Evolutionary conservation across 2,329 filamentous ascomycete genomes (phyloP).

Genomic region (Ceratocystis diversiconidia): DNA sequence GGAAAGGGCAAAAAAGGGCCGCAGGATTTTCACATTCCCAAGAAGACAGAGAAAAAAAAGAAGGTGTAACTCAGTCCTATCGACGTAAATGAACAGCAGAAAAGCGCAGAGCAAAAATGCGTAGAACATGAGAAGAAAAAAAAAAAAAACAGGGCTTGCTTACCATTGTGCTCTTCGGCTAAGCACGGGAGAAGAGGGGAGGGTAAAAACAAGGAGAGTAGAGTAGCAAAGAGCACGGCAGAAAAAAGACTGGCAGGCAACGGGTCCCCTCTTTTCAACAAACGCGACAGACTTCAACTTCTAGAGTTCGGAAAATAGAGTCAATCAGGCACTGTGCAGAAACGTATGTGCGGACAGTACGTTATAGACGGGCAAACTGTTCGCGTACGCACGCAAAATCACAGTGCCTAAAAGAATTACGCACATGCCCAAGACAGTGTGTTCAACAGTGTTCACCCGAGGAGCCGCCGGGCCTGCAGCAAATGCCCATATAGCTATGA

Average conservation of each 20-base stretch:
- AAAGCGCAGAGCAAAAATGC: not conserved
- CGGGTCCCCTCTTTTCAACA: not conserved
- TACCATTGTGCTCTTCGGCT: not conserved
- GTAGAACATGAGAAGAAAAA: not conserved
- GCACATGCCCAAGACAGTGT: not conserved
- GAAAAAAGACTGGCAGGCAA: not conserved
- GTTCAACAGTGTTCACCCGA: not conserved
- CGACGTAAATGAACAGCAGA: not conserved
- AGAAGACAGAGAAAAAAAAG: not conserved
- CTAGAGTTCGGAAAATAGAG: not conserved
- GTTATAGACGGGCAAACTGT: not conserved
- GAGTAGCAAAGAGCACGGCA: not conserved
- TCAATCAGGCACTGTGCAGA: not conserved
- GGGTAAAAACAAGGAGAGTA: not conserved
- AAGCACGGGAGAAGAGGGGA: not conserved
- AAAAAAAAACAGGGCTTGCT: not conserved
- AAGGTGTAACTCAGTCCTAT: not conserved
- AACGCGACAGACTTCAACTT: not conserved
- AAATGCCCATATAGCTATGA: constrained; percentile 14
- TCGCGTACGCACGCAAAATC: too few species aligned
- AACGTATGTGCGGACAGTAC: not conserved
- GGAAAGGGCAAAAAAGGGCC: not conserved
- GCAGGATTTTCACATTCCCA: not conserved
- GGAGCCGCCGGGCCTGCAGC: not conserved
- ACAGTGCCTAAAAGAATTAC: not conserved